Percentiles rank a stretch among this genome's conserved stretches.
Evolutionary conservation across 139 green algal genomes (phyloP).

Genomic region (Edaphochlamys debaryana): DNA sequence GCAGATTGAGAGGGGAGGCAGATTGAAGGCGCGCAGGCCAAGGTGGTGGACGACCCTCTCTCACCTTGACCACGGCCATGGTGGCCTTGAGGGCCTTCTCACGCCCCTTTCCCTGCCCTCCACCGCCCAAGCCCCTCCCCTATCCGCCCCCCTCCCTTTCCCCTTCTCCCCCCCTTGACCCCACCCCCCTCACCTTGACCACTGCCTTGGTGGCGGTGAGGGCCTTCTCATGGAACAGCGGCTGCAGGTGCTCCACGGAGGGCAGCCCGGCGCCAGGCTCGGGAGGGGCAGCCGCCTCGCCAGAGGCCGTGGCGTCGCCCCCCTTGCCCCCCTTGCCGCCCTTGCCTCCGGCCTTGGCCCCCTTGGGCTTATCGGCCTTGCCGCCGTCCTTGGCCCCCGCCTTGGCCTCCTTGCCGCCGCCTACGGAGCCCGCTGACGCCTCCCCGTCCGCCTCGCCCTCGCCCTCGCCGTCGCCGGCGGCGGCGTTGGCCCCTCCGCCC

Average conservation of each 20-base stretch:
- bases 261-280: not conserved
- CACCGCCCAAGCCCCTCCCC: no score
- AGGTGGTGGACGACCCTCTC: no score
- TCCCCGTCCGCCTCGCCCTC: not conserved
- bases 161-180: not conserved
- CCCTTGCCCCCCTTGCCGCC: not conserved
- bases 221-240: conserved; percentile 35
- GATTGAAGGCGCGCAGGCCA: no score
- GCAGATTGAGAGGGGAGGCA: no score
- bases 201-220: not conserved
- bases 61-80: no score
- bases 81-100: no score
- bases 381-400: not conserved
- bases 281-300: not conserved
- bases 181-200: conserved; percentile 23
- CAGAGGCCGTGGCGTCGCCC: not conserved
- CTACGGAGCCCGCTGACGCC: not conserved
- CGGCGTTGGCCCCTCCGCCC: not conserved
- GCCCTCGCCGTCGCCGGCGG: not conserved
- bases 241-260: conserved; percentile 1
- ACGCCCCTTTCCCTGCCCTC: no score
- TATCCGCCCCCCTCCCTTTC: not conserved
- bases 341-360: not conserved
- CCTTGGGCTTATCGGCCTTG: not conserved
- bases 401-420: not conserved